Evolutionary conservation across 2,329 filamentous ascomycete species (phyloP).

Genomic region (Pseudogymnoascus sp.): DNA sequence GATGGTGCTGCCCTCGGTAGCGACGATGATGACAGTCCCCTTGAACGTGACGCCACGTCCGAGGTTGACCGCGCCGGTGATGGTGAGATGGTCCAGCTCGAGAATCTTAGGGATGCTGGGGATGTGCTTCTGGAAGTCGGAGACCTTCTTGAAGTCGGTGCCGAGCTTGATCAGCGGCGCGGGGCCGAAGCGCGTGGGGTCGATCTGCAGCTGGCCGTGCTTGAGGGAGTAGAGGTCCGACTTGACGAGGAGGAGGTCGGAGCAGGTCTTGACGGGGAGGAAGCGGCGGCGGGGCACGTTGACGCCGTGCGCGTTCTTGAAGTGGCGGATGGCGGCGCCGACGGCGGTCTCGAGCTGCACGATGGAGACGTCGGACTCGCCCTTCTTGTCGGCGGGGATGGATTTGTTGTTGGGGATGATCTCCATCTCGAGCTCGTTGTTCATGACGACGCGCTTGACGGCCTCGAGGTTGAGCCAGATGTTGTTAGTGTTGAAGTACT

Average conservation of each 20-base stretch:
- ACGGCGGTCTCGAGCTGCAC: slow-evolving; percentile 98
- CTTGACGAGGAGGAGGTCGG: slow-evolving; percentile 98
- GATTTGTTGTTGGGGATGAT: slow-evolving; percentile 99
- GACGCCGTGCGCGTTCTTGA: slow-evolving; percentile 96
- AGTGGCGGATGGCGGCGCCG: slow-evolving; percentile 96
- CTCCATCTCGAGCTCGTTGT: slow-evolving; percentile 97
- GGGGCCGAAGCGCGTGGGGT: slow-evolving; percentile 90
- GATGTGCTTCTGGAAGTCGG: slow-evolving; percentile 85
- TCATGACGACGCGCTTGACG: slow-evolving; percentile 97
- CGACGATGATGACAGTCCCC: slow-evolving; percentile 98
- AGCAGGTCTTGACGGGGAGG: slow-evolving; percentile 99
- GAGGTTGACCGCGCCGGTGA: slow-evolving; percentile 94
- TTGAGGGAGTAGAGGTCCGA: slow-evolving; percentile 97
- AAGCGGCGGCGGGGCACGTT: slow-evolving; percentile 96
- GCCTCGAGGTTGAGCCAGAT: slow-evolving; percentile 98
- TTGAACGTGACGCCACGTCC: slow-evolving; percentile 93
- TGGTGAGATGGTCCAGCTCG: slow-evolving; percentile 90
- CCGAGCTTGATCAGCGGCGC: slow-evolving; percentile 98
- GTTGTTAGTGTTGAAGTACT: slow-evolving; percentile 99
- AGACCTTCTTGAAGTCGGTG: slow-evolving; percentile 99
- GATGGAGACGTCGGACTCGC: slow-evolving; percentile 94
- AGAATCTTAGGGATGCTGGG: slow-evolving; percentile 83
- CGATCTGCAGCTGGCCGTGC: slow-evolving; percentile 96
- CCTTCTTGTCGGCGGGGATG: slow-evolving; percentile 98
- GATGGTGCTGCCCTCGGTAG: slow-evolving; percentile 94